Percentiles rank a stretch among this genome's conserved stretches.
phyloP scores from a whole-genome alignment of 352 stramenopile species.

The Plasmopara muralis region DNA sequence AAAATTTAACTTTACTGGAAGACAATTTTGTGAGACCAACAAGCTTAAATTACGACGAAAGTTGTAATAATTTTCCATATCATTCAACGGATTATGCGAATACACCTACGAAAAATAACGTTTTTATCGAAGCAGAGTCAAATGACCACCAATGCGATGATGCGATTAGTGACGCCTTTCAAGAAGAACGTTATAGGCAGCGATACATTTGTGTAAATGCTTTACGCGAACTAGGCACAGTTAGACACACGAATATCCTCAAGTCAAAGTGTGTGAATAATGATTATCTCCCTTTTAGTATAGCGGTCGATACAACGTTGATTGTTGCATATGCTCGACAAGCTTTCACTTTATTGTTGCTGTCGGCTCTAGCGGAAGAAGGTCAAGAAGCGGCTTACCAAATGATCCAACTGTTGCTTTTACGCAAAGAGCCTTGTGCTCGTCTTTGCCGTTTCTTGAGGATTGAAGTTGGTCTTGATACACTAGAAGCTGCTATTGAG shows the following conservation, averaged over 20 bases:
- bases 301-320: constrained; percentile 24
- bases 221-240: neutral
- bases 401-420: constrained; percentile 18
- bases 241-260: neutral
- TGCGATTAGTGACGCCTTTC: constrained; percentile 14
- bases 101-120: constrained; percentile 3
- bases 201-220: neutral
- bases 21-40: no score
- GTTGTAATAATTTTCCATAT: neutral
- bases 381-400: constrained; percentile 9
- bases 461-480: constrained; percentile 21
- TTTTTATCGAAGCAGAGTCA: constrained; percentile 18
- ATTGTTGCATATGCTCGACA: constrained; percentile 29
- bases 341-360: constrained; percentile 23
- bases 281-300: constrained; percentile 26
- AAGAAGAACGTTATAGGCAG: constrained; percentile 3
- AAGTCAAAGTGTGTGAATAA: neutral
- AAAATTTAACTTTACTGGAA: neutral
- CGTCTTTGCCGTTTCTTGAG: constrained; percentile 24
- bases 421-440: constrained; percentile 6
- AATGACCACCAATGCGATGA: constrained; percentile 18
- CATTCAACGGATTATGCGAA: neutral
- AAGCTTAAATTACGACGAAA: neutral
- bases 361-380: constrained; percentile 5
- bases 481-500: constrained; percentile 16